Conservation (phyloP, 2,329 filamentous ascomycete species). For the Cytospora leucostoma region DNA sequence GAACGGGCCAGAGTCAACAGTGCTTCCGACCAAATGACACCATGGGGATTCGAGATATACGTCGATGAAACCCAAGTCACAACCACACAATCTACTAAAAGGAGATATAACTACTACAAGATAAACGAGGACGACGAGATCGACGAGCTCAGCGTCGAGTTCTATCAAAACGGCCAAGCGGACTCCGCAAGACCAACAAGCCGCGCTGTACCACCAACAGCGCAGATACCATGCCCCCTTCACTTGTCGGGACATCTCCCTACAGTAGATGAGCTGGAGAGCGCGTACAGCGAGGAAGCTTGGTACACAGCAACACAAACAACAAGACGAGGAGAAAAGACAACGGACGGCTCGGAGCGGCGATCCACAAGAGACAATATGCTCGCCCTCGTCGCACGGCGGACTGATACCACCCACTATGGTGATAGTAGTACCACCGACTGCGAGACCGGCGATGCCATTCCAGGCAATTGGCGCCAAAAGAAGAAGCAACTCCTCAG, state of each 20-base stretch:
- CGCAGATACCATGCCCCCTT: too few relatives aligned
- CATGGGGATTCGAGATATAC: neutral
- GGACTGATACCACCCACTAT: neutral
- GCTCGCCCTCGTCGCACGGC: constrained; percentile 12
- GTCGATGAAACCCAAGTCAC: constrained; percentile 1
- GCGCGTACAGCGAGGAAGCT: constrained; percentile 17
- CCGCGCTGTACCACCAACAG: neutral
- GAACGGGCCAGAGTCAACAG: neutral
- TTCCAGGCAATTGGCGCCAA: neutral
- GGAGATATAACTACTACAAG: neutral
- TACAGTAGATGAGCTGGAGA: neutral
- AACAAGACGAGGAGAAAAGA: too few relatives aligned
- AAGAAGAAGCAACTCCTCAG: neutral
- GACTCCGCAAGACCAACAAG: neutral
- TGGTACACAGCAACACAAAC: constrained; percentile 14
- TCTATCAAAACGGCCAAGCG: neutral
- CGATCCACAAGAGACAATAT: constrained; percentile 2
- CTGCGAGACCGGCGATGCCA: neutral
- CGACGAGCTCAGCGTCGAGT: neutral
- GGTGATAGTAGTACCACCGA: neutral
- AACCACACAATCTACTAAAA: neutral
- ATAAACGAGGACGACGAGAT: neutral
- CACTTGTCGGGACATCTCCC: too few relatives aligned
- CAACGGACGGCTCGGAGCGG: too few relatives aligned
- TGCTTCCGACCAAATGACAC: neutral